Evolutionary conservation across 2,329 filamentous ascomycete genomes (phyloP).

Genomic region (Coniochaeta sp.): DNA sequence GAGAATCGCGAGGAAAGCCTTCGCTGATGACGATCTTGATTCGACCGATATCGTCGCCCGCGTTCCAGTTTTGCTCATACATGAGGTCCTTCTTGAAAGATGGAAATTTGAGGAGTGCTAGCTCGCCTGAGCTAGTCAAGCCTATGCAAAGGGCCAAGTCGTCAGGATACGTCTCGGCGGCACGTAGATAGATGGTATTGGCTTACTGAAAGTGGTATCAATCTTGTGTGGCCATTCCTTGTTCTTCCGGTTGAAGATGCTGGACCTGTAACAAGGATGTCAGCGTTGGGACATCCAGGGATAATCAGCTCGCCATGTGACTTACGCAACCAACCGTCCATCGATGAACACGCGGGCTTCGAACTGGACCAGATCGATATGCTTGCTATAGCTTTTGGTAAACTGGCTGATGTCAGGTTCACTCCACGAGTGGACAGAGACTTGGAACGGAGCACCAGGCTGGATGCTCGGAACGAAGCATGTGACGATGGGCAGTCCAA

Average conservation of each 20-base stretch:
- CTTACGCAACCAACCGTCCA: constrained; percentile 55
- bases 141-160: constrained; percentile 22
- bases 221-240: constrained; percentile 44
- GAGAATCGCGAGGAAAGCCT: constrained; percentile 52
- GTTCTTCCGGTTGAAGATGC: constrained; percentile 39
- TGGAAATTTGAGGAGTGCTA: constrained; percentile 63
- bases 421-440: constrained; percentile 72
- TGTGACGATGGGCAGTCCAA: constrained; percentile 57
- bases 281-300: neutral
- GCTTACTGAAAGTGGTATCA: constrained; percentile 34
- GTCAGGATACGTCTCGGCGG: neutral
- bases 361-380: constrained; percentile 49
- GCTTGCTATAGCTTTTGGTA: constrained; percentile 47
- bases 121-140: constrained; percentile 49
- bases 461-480: constrained; percentile 63
- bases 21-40: constrained; percentile 74
- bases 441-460: constrained; percentile 52
- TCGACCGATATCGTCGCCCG: constrained; percentile 63
- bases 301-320: constrained; percentile 4
- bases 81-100: constrained; percentile 63
- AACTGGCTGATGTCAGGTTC: constrained; percentile 51
- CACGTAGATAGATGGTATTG: too few species aligned
- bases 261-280: constrained; percentile 34
- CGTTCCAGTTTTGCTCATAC: constrained; percentile 63
- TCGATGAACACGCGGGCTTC: constrained; percentile 64